Conservation (phyloP, 164 flowering plant genomes). For the Umbellularia californica region DNA sequence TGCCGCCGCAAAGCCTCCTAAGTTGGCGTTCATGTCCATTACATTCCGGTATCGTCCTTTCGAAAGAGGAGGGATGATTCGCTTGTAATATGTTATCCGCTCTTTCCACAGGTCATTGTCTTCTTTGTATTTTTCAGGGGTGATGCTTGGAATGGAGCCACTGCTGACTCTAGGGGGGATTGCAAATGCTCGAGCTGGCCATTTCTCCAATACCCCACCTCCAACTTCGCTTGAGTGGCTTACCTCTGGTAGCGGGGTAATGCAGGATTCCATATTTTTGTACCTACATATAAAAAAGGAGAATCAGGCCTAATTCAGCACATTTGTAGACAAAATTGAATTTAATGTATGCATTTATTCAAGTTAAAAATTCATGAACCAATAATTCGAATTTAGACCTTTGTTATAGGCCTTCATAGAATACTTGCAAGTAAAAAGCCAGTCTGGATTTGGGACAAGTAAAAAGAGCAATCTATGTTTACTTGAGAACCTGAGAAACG, state of each 20-base stretch:
- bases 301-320: neutral
- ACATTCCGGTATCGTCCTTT: conserved; percentile 71
- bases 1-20: conserved; percentile 96
- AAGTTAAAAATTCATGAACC: neutral
- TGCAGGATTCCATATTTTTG: conserved; percentile 83
- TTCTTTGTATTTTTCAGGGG: conserved; percentile 50
- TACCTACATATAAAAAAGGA: conserved; percentile 43
- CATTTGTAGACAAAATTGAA: neutral
- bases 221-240: conserved; percentile 63
- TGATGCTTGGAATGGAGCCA: conserved; percentile 60
- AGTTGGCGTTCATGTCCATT: conserved; percentile 93
- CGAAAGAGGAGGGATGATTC: conserved; percentile 33
- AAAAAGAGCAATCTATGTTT: neutral
- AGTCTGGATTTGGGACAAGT: neutral
- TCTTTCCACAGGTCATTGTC: conserved; percentile 79
- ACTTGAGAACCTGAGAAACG: neutral
- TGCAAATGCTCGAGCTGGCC: conserved; percentile 83
- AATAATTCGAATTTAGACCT: neutral
- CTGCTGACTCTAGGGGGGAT: conserved; percentile 82
- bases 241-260: conserved; percentile 81
- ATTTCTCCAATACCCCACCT: conserved; percentile 79
- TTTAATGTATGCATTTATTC: neutral
- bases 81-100: conserved; percentile 58
- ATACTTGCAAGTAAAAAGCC: neutral
- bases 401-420: neutral